Conservation (phyloP, 2,329 filamentous ascomycete genomes). For the Fusarium compactum region DNA sequence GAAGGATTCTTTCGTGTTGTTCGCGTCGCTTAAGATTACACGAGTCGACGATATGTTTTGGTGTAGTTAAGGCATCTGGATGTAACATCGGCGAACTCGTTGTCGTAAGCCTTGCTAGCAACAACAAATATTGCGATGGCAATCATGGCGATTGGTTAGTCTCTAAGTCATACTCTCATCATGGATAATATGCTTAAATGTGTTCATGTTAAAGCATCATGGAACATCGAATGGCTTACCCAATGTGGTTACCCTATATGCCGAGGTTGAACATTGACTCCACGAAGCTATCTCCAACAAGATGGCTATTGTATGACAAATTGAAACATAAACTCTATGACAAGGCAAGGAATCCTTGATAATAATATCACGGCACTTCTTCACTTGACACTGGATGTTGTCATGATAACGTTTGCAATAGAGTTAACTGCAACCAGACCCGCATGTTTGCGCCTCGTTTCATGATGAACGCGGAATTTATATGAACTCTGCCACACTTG, state of each 20-base stretch:
- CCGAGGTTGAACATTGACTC: not conserved
- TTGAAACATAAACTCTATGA: not conserved
- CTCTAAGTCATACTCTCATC: not conserved
- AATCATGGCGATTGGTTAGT: too few relatives aligned
- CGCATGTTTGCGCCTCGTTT: not conserved
- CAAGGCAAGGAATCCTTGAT: not conserved
- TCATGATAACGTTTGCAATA: not conserved
- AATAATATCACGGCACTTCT: not conserved
- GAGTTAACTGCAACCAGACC: not conserved
- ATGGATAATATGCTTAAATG: not conserved
- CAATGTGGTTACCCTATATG: not conserved
- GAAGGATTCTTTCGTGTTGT: constrained; percentile 1
- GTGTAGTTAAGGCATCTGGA: not conserved
- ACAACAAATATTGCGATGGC: not conserved
- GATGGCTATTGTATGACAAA: not conserved
- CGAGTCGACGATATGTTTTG: not conserved
- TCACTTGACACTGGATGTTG: not conserved
- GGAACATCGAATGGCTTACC: not conserved
- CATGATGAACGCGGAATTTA: not conserved
- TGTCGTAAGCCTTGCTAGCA: not conserved
- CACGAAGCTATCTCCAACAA: not conserved
- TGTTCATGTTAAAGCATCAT: not conserved
- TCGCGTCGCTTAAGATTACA: constrained; percentile 1
- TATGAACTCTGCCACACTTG: not conserved
- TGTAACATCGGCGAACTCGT: not conserved